A percentile compares a stretch with the other conserved stretches of the same genome.
These are phyloP conservation scores for Diaporthe amygdali DNA, from an alignment of 2,329 filamentous ascomycete genomes.

Conservation along the genomic window DNA sequence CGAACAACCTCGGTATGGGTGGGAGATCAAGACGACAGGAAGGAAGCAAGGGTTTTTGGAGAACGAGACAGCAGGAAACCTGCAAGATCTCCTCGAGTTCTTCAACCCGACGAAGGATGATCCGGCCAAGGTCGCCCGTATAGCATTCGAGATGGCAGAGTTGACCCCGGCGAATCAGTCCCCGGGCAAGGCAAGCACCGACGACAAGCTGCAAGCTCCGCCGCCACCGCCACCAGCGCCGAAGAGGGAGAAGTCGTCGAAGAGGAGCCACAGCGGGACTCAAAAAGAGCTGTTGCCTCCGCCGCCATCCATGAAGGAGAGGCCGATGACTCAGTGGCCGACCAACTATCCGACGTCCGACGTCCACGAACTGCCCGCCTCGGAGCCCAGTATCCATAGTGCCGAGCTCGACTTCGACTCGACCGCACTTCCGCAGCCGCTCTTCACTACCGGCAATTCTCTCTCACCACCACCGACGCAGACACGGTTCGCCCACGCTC, in stretches of 20 bases:
- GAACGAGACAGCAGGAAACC: conserved; percentile 65
- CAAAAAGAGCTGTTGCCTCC: conserved; percentile 19
- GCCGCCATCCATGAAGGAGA: conserved; percentile 9
- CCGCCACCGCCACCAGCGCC: conserved; percentile 22
- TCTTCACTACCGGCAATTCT: conserved; percentile 14
- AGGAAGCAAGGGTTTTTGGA: conserved; percentile 64
- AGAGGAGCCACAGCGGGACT: conserved; percentile 16
- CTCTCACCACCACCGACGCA: conserved; percentile 18
- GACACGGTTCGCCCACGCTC: not conserved
- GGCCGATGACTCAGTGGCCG: conserved; percentile 24
- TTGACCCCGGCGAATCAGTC: conserved; percentile 21
- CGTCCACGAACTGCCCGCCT: conserved; percentile 17
- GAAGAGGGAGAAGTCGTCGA: conserved; percentile 23
- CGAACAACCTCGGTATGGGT: conserved; percentile 63
- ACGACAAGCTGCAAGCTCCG: conserved; percentile 19
- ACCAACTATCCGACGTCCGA: not conserved
- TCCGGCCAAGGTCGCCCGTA: conserved; percentile 60
- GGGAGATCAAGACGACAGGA: conserved; percentile 62
- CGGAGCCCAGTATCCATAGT: conserved; percentile 4
- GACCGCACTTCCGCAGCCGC: conserved; percentile 22
- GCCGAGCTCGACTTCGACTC: conserved; percentile 22
- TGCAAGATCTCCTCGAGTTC: conserved; percentile 70
- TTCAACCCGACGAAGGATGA: conserved; percentile 64
- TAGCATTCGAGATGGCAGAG: conserved; percentile 63
- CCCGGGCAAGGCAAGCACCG: conserved; percentile 13